These are phyloP conservation scores for Ascochyta clinopodiicola DNA, from an alignment of 2,329 filamentous ascomycete species.

Conservation along the genomic window DNA sequence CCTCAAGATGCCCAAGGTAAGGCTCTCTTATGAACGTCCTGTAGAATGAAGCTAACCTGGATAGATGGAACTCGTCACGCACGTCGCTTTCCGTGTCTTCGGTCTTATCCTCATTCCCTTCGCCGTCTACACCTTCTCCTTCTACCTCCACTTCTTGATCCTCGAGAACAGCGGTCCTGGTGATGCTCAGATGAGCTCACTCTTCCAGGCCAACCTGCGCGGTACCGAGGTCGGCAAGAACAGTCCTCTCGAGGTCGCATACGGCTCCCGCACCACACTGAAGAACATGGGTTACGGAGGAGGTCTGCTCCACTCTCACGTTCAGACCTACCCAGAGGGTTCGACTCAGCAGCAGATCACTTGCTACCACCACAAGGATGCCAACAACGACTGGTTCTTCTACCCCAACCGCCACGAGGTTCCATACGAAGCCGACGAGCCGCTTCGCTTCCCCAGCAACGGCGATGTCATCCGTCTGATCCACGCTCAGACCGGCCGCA, in stretches of 20 bases:
- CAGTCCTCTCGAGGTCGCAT: conserved; percentile 89
- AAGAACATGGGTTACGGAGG: conserved; percentile 99
- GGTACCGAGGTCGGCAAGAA: conserved; percentile 94
- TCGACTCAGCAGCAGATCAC: conserved; percentile 96
- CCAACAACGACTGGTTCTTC: conserved; percentile 99
- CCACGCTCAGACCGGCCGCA: conserved; percentile 93
- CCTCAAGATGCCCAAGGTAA: conserved; percentile 82
- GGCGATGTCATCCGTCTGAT: conserved; percentile 83
- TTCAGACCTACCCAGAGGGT: conserved; percentile 94
- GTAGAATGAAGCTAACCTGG: conserved; percentile 27
- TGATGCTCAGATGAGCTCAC: conserved; percentile 99
- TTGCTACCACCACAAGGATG: conserved; percentile 99
- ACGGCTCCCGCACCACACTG: conserved; percentile 86
- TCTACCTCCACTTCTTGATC: conserved; percentile 92
- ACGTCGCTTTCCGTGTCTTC: conserved; percentile 79
- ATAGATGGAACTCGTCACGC: conserved; percentile 72
- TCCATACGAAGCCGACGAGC: conserved; percentile 74
- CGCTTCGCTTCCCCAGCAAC: conserved; percentile 77
- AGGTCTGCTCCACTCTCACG: conserved; percentile 92
- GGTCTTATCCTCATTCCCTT: conserved; percentile 89
- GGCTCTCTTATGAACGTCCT: not conserved
- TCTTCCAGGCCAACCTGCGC: conserved; percentile 95
- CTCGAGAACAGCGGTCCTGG: conserved; percentile 93
- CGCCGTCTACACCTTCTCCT: conserved; percentile 93
- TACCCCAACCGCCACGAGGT: conserved; percentile 85